Conservation (phyloP, 805 yeast genomes). For the Suhomyces kilbournensis region DNA sequence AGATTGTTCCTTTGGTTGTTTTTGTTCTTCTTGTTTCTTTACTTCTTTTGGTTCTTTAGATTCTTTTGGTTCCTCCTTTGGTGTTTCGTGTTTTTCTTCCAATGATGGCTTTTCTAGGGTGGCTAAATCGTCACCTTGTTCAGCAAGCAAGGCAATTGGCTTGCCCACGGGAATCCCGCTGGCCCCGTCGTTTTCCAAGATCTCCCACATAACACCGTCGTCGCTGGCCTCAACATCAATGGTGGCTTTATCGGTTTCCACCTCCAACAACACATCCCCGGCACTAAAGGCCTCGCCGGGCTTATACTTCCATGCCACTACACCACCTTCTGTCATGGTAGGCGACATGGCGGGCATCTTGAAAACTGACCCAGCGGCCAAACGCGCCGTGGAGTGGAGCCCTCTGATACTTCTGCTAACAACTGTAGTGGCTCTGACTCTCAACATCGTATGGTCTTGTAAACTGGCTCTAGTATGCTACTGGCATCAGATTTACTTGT, state of each 20-base stretch:
- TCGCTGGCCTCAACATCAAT: constrained; percentile 87
- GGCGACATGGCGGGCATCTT: constrained; percentile 99
- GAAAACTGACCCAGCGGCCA: constrained; percentile 48
- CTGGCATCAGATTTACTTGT: not conserved
- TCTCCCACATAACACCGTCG: constrained; percentile 85
- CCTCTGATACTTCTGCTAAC: constrained; percentile 20
- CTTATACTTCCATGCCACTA: constrained; percentile 84
- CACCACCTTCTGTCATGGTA: constrained; percentile 95
- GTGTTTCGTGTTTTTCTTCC: constrained; percentile 23
- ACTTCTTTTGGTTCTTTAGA: constrained; percentile 3
- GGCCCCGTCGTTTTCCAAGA: constrained; percentile 67
- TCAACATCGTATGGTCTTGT: constrained; percentile 6
- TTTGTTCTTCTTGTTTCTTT: too few relatives aligned
- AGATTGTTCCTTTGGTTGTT: too few relatives aligned
- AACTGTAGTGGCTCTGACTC: constrained; percentile 13
- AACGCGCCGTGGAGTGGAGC: constrained; percentile 28
- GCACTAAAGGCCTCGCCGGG: constrained; percentile 63
- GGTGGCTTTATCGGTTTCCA: constrained; percentile 84
- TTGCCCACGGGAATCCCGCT: constrained; percentile 80
- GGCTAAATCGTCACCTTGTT: constrained; percentile 76
- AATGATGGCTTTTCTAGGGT: constrained; percentile 57
- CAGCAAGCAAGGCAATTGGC: constrained; percentile 87
- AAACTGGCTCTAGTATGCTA: not conserved
- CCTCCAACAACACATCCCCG: constrained; percentile 80
- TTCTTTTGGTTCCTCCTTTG: constrained; percentile 10